These are phyloP conservation scores for Aureobasidium sp. DNA, from an alignment of 2,329 filamentous ascomycete species.

Conservation along the genomic window DNA sequence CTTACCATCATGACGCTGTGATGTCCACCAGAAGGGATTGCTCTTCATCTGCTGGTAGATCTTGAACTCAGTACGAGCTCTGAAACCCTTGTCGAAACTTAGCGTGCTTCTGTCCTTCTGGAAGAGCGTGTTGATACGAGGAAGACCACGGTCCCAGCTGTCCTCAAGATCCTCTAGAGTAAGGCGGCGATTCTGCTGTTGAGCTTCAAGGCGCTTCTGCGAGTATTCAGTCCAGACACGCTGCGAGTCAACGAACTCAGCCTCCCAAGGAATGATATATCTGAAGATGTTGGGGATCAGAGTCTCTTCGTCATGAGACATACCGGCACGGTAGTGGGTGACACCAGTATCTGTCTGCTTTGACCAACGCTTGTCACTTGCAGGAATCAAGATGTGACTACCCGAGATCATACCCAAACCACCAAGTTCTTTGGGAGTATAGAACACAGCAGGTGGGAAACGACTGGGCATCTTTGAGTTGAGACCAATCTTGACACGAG, in stretches of 20 bases:
- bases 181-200: constrained; percentile 90
- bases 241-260: constrained; percentile 97
- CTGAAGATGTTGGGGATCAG: constrained; percentile 98
- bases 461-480: constrained; percentile 98
- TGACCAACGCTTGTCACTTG: constrained; percentile 95
- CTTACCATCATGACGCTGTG: constrained; percentile 92
- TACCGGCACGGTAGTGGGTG: constrained; percentile 92
- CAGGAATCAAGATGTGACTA: constrained; percentile 93
- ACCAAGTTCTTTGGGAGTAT: constrained; percentile 95
- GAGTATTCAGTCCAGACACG: constrained; percentile 99
- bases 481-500: constrained; percentile 93
- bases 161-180: constrained; percentile 96
- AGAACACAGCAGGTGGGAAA: constrained; percentile 97
- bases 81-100: constrained; percentile 98
- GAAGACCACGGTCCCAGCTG: constrained; percentile 95
- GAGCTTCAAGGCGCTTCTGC: constrained; percentile 92
- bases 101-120: constrained; percentile 96
- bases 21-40: constrained; percentile 99
- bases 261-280: constrained; percentile 98
- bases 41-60: constrained; percentile 98
- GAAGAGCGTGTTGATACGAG: constrained; percentile 97
- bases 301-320: constrained; percentile 97
- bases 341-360: constrained; percentile 97
- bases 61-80: constrained; percentile 92
- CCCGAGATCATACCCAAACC: constrained; percentile 98